A percentile compares a stretch with the other conserved stretches of the same genome.
Conservation (phyloP, 2,329 filamentous ascomycete genomes). For the Beauveria varroae region DNA sequence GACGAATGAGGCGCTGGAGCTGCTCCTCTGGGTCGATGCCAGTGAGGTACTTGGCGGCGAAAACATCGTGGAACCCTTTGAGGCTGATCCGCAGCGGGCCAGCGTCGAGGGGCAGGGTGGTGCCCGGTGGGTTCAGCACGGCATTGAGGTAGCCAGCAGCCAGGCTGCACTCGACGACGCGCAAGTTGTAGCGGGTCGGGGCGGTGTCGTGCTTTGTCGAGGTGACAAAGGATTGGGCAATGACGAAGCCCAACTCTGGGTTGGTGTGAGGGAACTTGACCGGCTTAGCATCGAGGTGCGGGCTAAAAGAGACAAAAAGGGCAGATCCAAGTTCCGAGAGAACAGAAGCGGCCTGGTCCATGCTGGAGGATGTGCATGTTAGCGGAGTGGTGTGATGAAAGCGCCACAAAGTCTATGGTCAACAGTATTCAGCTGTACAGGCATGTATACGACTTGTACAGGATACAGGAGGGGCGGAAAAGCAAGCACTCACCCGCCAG, state of each 20-base stretch:
- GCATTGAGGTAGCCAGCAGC: slow-evolving; percentile 65
- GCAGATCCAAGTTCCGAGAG: slow-evolving; percentile 82
- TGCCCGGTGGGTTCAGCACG: slow-evolving; percentile 46
- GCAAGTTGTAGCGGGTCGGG: slow-evolving; percentile 91
- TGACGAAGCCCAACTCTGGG: slow-evolving; percentile 82
- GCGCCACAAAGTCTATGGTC: background rate
- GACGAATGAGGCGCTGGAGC: slow-evolving; percentile 62
- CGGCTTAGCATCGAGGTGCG: slow-evolving; percentile 65
- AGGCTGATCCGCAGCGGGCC: slow-evolving; percentile 78
- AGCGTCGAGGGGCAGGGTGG: slow-evolving; percentile 64
- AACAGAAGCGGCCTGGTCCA: slow-evolving; percentile 96
- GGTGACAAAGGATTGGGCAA: slow-evolving; percentile 88
- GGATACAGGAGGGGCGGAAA: background rate
- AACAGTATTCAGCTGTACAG: background rate
- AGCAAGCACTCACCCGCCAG: slow-evolving; percentile 61
- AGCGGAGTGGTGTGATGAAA: background rate
- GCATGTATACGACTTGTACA: background rate
- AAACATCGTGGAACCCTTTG: slow-evolving; percentile 77
- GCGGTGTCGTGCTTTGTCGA: slow-evolving; percentile 93
- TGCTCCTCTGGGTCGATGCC: slow-evolving; percentile 50
- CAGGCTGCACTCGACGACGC: slow-evolving; percentile 90
- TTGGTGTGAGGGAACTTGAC: slow-evolving; percentile 75
- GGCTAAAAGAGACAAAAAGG: slow-evolving; percentile 84
- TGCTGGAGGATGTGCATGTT: slow-evolving; percentile 42
- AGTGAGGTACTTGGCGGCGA: slow-evolving; percentile 37